These are phyloP conservation scores for Skeletonema grethae DNA, from an alignment of 108 stramenopile genomes.

Conservation along the genomic window DNA sequence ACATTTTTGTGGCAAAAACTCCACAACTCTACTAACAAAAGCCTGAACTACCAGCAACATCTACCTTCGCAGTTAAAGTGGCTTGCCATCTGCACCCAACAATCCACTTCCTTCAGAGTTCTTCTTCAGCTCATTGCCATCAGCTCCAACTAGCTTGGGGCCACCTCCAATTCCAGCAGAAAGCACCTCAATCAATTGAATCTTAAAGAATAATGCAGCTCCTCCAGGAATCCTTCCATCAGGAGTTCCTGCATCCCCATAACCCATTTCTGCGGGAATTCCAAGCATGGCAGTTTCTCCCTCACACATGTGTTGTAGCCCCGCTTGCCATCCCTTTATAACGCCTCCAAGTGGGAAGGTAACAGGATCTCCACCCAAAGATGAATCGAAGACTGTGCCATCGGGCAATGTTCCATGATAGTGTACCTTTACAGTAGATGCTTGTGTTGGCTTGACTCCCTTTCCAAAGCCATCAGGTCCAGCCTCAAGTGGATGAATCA, in stretches of 20 bases:
- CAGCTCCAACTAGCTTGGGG: constrained; percentile 69
- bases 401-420: constrained; percentile 88
- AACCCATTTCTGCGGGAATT: constrained; percentile 78
- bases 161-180: constrained; percentile 71
- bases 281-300: constrained; percentile 90
- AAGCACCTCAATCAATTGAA: constrained; percentile 82
- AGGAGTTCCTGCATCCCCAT: constrained; percentile 78
- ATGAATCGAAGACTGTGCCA: constrained; percentile 85
- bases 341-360: constrained; percentile 72
- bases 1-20: too few species aligned
- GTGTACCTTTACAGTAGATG: constrained; percentile 74
- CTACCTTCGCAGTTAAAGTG: too few species aligned
- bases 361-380: constrained; percentile 74
- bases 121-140: constrained; percentile 60
- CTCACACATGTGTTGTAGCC: constrained; percentile 78
- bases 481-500: constrained; percentile 71
- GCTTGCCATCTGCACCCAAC: constrained; percentile 69
- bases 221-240: constrained; percentile 87
- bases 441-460: constrained; percentile 65
- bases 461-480: constrained; percentile 73
- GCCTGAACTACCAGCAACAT: too few species aligned
- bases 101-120: constrained; percentile 46
- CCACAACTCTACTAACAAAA: too few species aligned
- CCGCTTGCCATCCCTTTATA: constrained; percentile 79
- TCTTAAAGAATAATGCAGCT: constrained; percentile 85